Evolutionary conservation across 495 filamentous ascomycete genomes (phyloP).

Genomic region (Tuber microsphaerosporum): DNA sequence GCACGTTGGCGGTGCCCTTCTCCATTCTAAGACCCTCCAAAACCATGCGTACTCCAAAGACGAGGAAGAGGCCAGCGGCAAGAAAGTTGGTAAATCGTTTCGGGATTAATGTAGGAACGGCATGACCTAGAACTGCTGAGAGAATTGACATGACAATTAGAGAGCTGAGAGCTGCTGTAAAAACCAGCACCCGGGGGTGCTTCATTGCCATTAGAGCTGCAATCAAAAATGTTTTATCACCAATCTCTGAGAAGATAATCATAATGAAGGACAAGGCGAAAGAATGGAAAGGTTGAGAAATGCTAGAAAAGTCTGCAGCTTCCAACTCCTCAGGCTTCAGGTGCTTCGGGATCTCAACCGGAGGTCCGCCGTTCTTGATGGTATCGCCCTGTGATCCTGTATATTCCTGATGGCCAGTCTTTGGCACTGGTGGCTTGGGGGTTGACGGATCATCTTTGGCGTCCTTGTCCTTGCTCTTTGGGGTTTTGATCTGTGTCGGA

Average conservation of each 20-base stretch:
- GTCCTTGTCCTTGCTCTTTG: constrained; percentile 32
- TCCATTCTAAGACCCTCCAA: constrained; percentile 86
- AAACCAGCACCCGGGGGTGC: constrained; percentile 85
- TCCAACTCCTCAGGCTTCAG: constrained; percentile 41
- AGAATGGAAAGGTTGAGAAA: constrained; percentile 81
- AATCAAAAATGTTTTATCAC: constrained; percentile 97
- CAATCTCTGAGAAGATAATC: constrained; percentile 96
- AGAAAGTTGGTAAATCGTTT: constrained; percentile 80
- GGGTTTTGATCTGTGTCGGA: constrained; percentile 16
- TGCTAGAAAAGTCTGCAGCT: constrained; percentile 48
- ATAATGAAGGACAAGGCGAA: constrained; percentile 88
- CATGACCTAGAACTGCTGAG: constrained; percentile 92
- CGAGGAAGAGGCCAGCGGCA: constrained; percentile 73
- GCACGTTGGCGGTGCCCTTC: constrained; percentile 62
- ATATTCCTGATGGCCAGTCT: constrained; percentile 38
- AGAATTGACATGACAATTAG: constrained; percentile 89
- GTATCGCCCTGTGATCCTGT: constrained; percentile 36
- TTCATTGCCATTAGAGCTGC: constrained; percentile 99
- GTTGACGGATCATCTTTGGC: constrained; percentile 34
- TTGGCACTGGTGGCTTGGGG: constrained; percentile 24
- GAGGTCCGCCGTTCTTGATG: constrained; percentile 46
- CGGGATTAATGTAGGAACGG: constrained; percentile 82
- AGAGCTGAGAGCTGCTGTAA: constrained; percentile 85
- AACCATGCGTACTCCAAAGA: constrained; percentile 80
- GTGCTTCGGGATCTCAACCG: constrained; percentile 44